Evolutionary conservation across 139 green algal genomes (phyloP), one percentile per base, ranked within the genome.

Genomic region (Chlamydomonas sphaeroides): DNA sequence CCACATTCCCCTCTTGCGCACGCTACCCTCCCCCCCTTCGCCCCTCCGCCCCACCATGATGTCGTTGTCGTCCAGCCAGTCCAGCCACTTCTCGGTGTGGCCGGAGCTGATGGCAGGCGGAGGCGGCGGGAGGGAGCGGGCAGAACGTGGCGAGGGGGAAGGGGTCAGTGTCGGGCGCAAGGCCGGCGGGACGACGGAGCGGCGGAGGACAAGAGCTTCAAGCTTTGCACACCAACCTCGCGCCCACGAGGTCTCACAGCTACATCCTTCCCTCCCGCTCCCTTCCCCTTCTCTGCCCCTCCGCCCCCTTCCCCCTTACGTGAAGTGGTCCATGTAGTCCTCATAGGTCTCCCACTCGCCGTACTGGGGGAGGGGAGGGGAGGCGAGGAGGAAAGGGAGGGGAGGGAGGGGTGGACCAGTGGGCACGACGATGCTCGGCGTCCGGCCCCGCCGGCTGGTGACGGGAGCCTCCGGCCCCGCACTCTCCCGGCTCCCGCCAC

Each of bases 61-160:
- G 74, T 80, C 74, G 41, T 80, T 80, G 59, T 80, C 72, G 56
- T 68, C 28, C 10, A 56, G 21, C 14, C 30, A 80, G 59, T 61
- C 74, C 5, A 42, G 23, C 38, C 70, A 80, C 8, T 80, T 41
- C 30, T 28, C 5, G 41, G 38, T 5, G 15, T 61, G 39, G 5
- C 6, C 3, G 59, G 41, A 49, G 30, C 59, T 71, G 74, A 0
- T n/a, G 20, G 48, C 0, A 33, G 45, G 23, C 0, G 28, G 69
- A 41, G 21, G 10, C 41, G 48, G 5, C n/a, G 3, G 1, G 28
- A 56, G 59, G 21, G 14, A 32, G 48, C 1, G n/a, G 18, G 25
- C 15, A 2, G 11, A 10, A 28, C 33, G 15, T 45, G 33, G 8
- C 7, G 18, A 28, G 2, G 33, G 3, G 63, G 33, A 3, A 28